Evolutionary conservation across 2,329 filamentous ascomycete genomes (phyloP).

Genomic region (Akanthomyces lecanii): DNA sequence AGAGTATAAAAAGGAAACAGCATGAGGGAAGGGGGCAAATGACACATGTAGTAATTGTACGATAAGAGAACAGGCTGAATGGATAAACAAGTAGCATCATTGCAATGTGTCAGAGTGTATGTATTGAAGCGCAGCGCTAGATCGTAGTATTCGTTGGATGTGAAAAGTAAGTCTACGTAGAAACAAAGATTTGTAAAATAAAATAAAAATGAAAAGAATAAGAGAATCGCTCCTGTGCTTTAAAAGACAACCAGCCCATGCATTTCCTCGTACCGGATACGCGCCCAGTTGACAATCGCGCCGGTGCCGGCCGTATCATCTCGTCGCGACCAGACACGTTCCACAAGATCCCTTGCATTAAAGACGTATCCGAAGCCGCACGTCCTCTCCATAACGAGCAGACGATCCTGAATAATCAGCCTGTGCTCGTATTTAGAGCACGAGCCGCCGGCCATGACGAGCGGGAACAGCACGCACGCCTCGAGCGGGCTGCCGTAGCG

Average conservation of each 20-base stretch:
- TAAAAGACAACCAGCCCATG: conserved; percentile 32
- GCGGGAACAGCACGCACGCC: conserved; percentile 37
- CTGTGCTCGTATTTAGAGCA: conserved; percentile 34
- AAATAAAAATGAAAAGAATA: not conserved
- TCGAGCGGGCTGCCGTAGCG: conserved; percentile 40
- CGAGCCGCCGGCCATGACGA: conserved; percentile 39
- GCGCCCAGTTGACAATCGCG: conserved; percentile 32
- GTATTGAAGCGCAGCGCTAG: not conserved
- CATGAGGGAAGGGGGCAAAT: no score
- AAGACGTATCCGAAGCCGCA: conserved; percentile 41
- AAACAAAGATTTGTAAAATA: not conserved
- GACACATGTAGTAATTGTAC: no score
- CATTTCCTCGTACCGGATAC: conserved; percentile 35
- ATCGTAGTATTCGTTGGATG: not conserved
- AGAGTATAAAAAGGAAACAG: not conserved
- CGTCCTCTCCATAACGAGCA: conserved; percentile 42
- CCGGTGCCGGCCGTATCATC: conserved; percentile 27
- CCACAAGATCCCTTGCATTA: conserved; percentile 35
- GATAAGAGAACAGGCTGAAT: no score
- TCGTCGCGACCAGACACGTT: conserved; percentile 35
- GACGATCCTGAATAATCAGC: conserved; percentile 35
- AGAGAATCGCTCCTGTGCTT: not conserved
- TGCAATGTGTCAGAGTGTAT: not conserved
- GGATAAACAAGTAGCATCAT: not conserved
- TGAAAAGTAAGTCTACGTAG: not conserved